A percentile compares a stretch with the other conserved stretches of the same genome.
Evolutionary conservation across 106 monocot species (phyloP).

Genomic region (Dioscorea alata): DNA sequence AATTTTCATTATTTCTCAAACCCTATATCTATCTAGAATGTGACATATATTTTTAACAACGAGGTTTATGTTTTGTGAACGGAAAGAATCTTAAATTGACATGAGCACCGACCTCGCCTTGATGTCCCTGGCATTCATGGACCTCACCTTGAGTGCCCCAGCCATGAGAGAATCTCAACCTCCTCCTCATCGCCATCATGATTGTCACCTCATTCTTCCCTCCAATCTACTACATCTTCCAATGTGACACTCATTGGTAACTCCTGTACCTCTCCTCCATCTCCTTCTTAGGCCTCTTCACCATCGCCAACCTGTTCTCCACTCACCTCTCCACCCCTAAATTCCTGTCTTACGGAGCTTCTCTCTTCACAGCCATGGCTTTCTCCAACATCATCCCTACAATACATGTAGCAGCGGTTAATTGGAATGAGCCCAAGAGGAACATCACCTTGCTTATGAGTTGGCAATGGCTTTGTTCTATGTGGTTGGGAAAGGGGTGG

Average conservation of each 20-base stretch:
- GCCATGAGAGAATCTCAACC: too few relatives aligned
- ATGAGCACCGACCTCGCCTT: too few relatives aligned
- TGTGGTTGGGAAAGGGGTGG: conserved; percentile 34
- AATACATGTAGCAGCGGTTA: conserved; percentile 50
- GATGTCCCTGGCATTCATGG: too few relatives aligned
- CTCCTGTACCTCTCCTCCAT: conserved; percentile 57
- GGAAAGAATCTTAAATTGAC: too few relatives aligned
- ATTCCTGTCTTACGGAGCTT: conserved; percentile 51
- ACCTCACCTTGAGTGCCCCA: too few relatives aligned
- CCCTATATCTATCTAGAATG: too few relatives aligned
- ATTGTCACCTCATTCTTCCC: conserved; percentile 97
- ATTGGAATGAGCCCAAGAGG: conserved; percentile 61
- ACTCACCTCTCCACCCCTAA: conserved; percentile 37
- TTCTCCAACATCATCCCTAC: conserved; percentile 71
- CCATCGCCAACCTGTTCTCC: conserved; percentile 47
- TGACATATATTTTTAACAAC: too few relatives aligned
- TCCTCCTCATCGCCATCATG: conserved; percentile 89
- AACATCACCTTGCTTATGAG: conserved; percentile 60
- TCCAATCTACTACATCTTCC: conserved; percentile 95
- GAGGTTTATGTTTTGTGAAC: too few relatives aligned
- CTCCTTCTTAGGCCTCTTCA: conserved; percentile 36
- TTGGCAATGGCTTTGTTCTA: conserved; percentile 62
- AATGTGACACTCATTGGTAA: conserved; percentile 63
- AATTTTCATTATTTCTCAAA: too few relatives aligned
- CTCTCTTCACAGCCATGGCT: conserved; percentile 64